Evolutionary conservation across 2,329 filamentous ascomycete genomes (phyloP).

Genomic region (Alternaria atra): DNA sequence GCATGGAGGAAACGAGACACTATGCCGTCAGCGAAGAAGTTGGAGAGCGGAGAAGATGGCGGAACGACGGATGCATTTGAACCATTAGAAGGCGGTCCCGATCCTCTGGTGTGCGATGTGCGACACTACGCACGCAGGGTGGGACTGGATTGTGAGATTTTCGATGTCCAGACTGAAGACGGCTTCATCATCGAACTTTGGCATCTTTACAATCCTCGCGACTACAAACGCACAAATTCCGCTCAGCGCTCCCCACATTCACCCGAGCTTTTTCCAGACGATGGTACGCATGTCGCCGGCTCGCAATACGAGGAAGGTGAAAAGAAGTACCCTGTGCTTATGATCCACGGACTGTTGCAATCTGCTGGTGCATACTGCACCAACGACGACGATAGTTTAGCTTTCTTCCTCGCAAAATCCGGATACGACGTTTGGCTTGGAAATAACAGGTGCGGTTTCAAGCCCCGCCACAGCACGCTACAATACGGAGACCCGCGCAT

Average conservation of each 20-base stretch:
- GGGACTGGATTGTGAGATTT: slow-evolving; percentile 83
- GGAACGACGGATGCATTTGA: slow-evolving; percentile 65
- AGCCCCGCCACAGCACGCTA: slow-evolving; percentile 77
- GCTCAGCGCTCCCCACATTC: slow-evolving; percentile 64
- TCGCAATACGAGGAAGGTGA: slow-evolving; percentile 51
- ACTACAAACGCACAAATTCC: slow-evolving; percentile 66
- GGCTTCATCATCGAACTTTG: slow-evolving; percentile 89
- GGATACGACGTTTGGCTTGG: slow-evolving; percentile 97
- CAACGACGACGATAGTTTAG: slow-evolving; percentile 88
- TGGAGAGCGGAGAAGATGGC: slow-evolving; percentile 50
- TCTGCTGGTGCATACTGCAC: slow-evolving; percentile 87
- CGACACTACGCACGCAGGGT: slow-evolving; percentile 87
- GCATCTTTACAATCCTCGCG: slow-evolving; percentile 86
- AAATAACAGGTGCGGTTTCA: slow-evolving; percentile 89
- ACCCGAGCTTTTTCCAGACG: slow-evolving; percentile 68
- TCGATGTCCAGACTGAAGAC: slow-evolving; percentile 90
- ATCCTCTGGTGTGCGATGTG: slow-evolving; percentile 80
- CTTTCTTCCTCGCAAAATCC: slow-evolving; percentile 90
- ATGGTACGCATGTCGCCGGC: slow-evolving; percentile 33
- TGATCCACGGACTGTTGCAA: slow-evolving; percentile 90
- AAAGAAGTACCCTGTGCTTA: slow-evolving; percentile 80
- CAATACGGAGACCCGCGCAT: slow-evolving; percentile 81
- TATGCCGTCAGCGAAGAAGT: slow-evolving; percentile 48
- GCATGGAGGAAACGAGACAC: slow-evolving; percentile 66
- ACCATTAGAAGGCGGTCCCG: slow-evolving; percentile 81